Base-by-base conservation (phyloP, 495 filamentous ascomycete species). In the Parathielavia hyrcaniae region DNA sequence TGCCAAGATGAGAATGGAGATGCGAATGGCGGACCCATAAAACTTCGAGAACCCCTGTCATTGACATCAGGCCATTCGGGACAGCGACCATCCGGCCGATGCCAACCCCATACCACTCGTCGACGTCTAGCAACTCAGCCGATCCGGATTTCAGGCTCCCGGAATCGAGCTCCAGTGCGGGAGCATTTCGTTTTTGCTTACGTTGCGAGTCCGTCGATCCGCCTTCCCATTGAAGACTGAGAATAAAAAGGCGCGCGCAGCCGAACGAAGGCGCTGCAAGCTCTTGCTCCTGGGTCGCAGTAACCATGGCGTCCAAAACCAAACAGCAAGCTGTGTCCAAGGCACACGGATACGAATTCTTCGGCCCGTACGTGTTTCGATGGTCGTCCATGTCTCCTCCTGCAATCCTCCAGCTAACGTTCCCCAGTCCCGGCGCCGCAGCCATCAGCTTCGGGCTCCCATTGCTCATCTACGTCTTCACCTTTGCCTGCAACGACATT, bases 401-500 rank as follows among this genome's bases (percentile, higher is more conserved):
- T 32, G 32, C 44, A 7, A 26, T 16, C 6, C 43, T 32, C 7
- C 12, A 35, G 12, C 26, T 58, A 12, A 48, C 52, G 41, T 16
- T 1, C 9, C 19, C n/a, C 64, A 97, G 93, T 19, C 74, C 84
- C 53, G 91, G 91, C 46, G 87, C 87, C 13, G 77, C 84, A 44
- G 82, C 71, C 44, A 86, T 96, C 56, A 83, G 84, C 35, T 81
- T 93, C 61, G 87, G 84, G 26, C 83, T 95, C 13, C 92, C 93
- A 0, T 30, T 87, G 17, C 71, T 89, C 46, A 78, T 87, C 64
- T 96, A 92, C 71, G 64, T 79, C 54, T 81, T 90, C 63, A 76
- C 84, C 38, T 96, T 97, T 67, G 73, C 89, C 62, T 97, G 93
- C 79, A 97, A 96, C 68, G 93, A 96, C 67, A 71, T 91, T 59